A percentile compares a stretch with the other conserved stretches of the same genome.
phyloP scores from a whole-genome alignment of 2,329 filamentous ascomycete genomes.

The Fusarium sp. region DNA sequence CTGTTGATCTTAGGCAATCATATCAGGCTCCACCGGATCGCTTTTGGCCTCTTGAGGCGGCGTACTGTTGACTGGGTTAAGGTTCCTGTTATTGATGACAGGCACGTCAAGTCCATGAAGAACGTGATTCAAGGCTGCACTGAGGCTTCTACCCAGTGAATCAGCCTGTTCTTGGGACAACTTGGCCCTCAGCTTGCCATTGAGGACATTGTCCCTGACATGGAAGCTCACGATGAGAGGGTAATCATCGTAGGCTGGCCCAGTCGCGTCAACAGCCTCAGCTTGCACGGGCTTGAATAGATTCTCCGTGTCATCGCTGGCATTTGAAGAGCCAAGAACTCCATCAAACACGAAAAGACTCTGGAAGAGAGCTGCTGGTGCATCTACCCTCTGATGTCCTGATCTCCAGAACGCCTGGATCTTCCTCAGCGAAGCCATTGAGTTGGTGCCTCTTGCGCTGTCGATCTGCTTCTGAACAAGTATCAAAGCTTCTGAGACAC shows the following conservation, averaged over 20 bases:
- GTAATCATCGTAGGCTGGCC: constrained; percentile 16
- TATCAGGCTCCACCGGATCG: fast-evolving
- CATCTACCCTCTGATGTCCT: fast-evolving
- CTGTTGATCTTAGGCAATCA: not conserved
- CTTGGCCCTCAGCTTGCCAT: constrained; percentile 17
- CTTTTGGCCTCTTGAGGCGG: fast-evolving
- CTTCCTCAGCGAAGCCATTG: constrained; percentile 19
- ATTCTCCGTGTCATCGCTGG: not conserved
- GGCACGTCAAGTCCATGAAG: not conserved
- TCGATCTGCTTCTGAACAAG: constrained; percentile 1
- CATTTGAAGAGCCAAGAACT: not conserved
- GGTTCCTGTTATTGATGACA: not conserved
- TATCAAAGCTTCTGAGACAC: not conserved
- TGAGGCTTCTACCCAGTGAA: not conserved
- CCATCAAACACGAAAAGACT: constrained; percentile 26
- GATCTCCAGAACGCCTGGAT: constrained; percentile 17
- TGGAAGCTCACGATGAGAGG: constrained; percentile 20
- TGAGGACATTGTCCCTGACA: not conserved
- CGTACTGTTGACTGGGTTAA: not conserved
- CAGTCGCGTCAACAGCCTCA: not conserved
- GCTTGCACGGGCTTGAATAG: not conserved
- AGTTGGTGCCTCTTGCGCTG: not conserved
- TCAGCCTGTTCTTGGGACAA: not conserved
- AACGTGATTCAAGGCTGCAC: not conserved
- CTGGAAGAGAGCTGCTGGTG: constrained; percentile 4